Conservation (phyloP, 495 filamentous ascomycete species). For the Podospora conica region DNA sequence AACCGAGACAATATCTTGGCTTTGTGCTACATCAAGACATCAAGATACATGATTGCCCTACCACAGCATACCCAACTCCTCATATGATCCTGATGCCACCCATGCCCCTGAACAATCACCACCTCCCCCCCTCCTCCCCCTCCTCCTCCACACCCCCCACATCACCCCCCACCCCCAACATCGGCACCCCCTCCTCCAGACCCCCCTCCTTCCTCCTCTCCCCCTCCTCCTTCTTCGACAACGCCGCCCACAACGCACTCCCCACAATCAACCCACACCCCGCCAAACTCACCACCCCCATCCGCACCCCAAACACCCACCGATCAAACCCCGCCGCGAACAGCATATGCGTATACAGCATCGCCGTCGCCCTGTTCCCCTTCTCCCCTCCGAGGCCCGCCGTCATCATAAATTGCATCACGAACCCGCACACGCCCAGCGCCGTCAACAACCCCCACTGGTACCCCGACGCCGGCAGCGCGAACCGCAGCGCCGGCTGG, state of each 20-base stretch:
- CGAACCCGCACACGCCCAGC: constrained; percentile 69
- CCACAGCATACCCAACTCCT: background rate
- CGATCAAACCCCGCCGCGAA: constrained; percentile 82
- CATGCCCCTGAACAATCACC: background rate
- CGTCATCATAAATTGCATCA: constrained; percentile 86
- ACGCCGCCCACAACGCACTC: constrained; percentile 72
- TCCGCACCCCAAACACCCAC: constrained; percentile 65
- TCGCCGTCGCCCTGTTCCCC: constrained; percentile 71
- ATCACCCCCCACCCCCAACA: constrained; percentile 12
- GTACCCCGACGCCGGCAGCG: constrained; percentile 51
- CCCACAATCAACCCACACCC: constrained; percentile 77
- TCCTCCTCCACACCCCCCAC: constrained; percentile 8
- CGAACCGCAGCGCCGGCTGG: constrained; percentile 52
- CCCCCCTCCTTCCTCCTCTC: constrained; percentile 4
- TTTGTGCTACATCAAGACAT: background rate
- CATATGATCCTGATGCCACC: no score
- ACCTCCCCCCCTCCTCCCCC: background rate
- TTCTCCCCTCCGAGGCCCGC: constrained; percentile 63
- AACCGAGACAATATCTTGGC: background rate
- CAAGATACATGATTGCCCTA: background rate
- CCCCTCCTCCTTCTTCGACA: constrained; percentile 40
- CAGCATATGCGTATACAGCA: constrained; percentile 89
- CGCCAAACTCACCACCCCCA: constrained; percentile 58
- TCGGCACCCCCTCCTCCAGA: constrained; percentile 20
- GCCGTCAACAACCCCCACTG: constrained; percentile 70